A percentile compares a stretch with the other conserved stretches of the same genome.
Evolutionary conservation across 768 basidiomycete genomes (phyloP).

Genomic region (Mycena filopes): DNA sequence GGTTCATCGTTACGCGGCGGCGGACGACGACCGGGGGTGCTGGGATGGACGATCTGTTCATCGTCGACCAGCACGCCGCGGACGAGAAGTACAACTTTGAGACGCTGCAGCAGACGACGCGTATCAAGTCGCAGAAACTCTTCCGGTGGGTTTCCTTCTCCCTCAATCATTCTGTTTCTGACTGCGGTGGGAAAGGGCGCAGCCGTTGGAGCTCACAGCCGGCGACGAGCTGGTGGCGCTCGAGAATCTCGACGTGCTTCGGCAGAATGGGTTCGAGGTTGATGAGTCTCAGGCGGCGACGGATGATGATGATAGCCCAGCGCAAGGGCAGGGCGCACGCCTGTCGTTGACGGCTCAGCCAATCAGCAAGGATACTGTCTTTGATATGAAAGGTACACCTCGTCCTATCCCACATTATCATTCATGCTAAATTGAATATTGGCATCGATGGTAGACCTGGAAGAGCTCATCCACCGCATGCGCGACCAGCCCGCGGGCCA

Average conservation of each 20-base stretch:
- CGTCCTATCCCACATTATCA: background rate
- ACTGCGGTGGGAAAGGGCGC: constrained; percentile 62
- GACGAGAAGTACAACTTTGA: constrained; percentile 99
- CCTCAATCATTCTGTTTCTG: too few species aligned
- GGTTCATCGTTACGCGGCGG: constrained; percentile 90
- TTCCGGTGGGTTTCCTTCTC: constrained; percentile 66
- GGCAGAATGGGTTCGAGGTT: constrained; percentile 91
- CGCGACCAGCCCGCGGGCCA: constrained; percentile 79
- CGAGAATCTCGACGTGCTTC: constrained; percentile 87
- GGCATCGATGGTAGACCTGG: constrained; percentile 77
- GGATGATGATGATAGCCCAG: constrained; percentile 59
- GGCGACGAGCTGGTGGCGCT: constrained; percentile 89
- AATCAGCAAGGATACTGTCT: constrained; percentile 89
- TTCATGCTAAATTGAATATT: constrained; percentile 6
- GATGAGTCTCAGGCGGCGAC: constrained; percentile 45
- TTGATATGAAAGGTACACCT: constrained; percentile 94
- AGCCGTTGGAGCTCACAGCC: constrained; percentile 83
- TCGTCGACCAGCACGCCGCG: constrained; percentile 96
- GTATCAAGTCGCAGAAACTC: constrained; percentile 86
- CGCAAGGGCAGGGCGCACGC: constrained; percentile 50
- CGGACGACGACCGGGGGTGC: constrained; percentile 42
- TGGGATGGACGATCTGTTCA: constrained; percentile 88
- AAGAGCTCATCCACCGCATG: constrained; percentile 90
- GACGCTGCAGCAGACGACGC: constrained; percentile 89
- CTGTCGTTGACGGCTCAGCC: constrained; percentile 85